Evolutionary conservation across 176 grass and related monocot genomes (phyloP).

Genomic region (Musa troglodytarum): DNA sequence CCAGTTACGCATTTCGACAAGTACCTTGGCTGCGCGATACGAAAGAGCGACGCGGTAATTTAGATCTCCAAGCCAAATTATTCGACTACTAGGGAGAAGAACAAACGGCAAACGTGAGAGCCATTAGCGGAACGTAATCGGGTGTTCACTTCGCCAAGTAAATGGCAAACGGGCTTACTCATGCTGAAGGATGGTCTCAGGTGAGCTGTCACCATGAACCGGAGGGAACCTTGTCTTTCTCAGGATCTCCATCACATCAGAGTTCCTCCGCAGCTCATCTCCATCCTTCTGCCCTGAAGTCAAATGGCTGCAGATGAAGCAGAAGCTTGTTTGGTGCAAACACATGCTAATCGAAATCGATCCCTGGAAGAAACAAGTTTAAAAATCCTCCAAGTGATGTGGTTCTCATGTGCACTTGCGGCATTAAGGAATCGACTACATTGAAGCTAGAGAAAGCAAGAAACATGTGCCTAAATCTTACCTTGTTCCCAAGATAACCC

Average conservation of each 20-base stretch:
- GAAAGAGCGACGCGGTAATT: slow-evolving; percentile 98
- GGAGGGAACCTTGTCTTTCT: slow-evolving; percentile 84
- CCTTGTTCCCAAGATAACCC: slow-evolving; percentile 95
- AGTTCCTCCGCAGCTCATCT: slow-evolving; percentile 73
- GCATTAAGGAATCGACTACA: too few species aligned
- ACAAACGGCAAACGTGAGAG: slow-evolving; percentile 18
- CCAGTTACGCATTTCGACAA: slow-evolving; percentile 98
- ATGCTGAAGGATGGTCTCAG: slow-evolving; percentile 82
- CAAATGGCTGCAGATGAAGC: slow-evolving; percentile 99
- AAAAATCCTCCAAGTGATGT: not conserved
- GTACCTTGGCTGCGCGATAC: slow-evolving; percentile 83
- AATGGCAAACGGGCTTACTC: slow-evolving; percentile 43
- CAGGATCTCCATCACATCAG: slow-evolving; percentile 88
- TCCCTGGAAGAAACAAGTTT: slow-evolving; percentile 46
- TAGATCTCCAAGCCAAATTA: slow-evolving; percentile 97
- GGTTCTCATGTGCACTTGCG: not conserved
- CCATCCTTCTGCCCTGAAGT: slow-evolving; percentile 98
- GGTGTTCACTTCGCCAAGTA: not conserved
- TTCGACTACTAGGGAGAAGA: slow-evolving; percentile 38
- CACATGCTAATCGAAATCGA: slow-evolving; percentile 99
- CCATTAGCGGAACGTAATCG: slow-evolving; percentile 2
- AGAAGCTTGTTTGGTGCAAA: slow-evolving; percentile 99
- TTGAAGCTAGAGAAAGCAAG: too few species aligned
- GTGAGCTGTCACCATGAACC: slow-evolving; percentile 77
- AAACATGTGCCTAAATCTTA: slow-evolving; percentile 17